Evolutionary conservation across 2,329 filamentous ascomycete species (phyloP).

Genomic region (Ploettnerulaceae sp.): DNA sequence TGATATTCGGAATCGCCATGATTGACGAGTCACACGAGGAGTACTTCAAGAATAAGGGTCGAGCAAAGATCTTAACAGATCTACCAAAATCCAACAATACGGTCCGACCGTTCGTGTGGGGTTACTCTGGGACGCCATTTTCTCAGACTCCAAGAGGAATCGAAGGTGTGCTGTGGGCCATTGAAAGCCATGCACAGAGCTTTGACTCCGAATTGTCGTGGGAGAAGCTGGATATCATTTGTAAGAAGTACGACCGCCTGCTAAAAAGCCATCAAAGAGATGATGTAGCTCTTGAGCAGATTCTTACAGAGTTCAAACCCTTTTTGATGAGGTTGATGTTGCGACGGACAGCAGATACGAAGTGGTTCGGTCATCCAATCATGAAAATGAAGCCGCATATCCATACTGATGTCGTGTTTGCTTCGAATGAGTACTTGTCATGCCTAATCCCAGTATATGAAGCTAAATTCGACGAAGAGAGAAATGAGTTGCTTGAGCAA

Average conservation of each 20-base stretch:
- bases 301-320: conserved; percentile 1
- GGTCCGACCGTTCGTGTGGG: conserved; percentile 20
- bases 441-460: background rate
- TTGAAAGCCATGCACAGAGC: conserved; percentile 15
- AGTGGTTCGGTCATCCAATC: conserved; percentile 21
- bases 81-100: conserved; percentile 8
- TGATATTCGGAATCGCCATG: conserved; percentile 24
- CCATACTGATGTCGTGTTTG: conserved; percentile 18
- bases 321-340: conserved; percentile 22
- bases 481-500: background rate
- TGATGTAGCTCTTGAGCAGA: background rate
- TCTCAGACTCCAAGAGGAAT: conserved; percentile 14
- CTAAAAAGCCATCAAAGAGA: background rate
- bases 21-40: conserved; percentile 25
- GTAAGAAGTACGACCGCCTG: conserved; percentile 15
- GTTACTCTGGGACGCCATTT: conserved; percentile 24
- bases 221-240: conserved; percentile 13
- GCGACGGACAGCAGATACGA: conserved; percentile 16
- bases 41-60: conserved; percentile 10
- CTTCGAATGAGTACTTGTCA: background rate
- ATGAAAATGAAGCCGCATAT: conserved; percentile 18
- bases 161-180: conserved; percentile 19
- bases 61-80: conserved; percentile 13
- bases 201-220: background rate
- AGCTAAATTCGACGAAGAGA: background rate